Evolutionary conservation across 2,329 filamentous ascomycete genomes (phyloP).

Genomic region (Aspergillus nomiae): DNA sequence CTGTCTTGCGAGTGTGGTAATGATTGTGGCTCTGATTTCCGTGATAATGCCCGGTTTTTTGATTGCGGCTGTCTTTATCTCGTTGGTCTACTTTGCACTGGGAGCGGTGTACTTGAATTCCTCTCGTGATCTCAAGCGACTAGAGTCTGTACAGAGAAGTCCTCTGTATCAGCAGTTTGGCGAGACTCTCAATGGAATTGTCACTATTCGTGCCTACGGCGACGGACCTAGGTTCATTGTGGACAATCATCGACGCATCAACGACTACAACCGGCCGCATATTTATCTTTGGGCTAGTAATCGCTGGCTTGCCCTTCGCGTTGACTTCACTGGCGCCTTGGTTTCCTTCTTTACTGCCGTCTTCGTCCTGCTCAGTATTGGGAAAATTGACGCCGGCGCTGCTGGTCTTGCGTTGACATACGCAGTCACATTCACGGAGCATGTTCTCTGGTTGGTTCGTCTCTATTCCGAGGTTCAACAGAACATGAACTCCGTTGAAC

Average conservation of each 20-base stretch:
- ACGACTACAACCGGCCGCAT: conserved; percentile 88
- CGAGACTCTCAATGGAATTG: conserved; percentile 91
- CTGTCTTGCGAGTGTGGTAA: conserved; percentile 69
- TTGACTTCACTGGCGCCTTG: conserved; percentile 85
- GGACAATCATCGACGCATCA: conserved; percentile 85
- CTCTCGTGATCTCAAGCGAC: conserved; percentile 90
- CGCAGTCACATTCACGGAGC: conserved; percentile 95
- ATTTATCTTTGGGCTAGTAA: conserved; percentile 97
- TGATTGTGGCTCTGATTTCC: conserved; percentile 85
- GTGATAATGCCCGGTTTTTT: conserved; percentile 88
- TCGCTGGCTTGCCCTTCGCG: conserved; percentile 91
- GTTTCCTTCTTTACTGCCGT: conserved; percentile 92
- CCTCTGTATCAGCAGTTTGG: conserved; percentile 98
- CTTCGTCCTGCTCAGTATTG: conserved; percentile 83
- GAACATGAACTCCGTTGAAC: conserved; percentile 99
- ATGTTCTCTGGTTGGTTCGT: conserved; percentile 92
- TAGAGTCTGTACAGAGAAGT: conserved; percentile 92
- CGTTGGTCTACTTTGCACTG: conserved; percentile 76
- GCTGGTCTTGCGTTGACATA: conserved; percentile 94
- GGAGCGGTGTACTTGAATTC: conserved; percentile 86
- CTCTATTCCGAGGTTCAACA: conserved; percentile 95
- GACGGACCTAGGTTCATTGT: conserved; percentile 91
- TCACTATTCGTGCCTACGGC: conserved; percentile 94
- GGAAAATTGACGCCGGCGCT: conserved; percentile 82
- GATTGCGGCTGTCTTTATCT: conserved; percentile 83